Evolutionary conservation across 768 basidiomycete species (phyloP).

Genomic region (Agrocybe chaxingu): DNA sequence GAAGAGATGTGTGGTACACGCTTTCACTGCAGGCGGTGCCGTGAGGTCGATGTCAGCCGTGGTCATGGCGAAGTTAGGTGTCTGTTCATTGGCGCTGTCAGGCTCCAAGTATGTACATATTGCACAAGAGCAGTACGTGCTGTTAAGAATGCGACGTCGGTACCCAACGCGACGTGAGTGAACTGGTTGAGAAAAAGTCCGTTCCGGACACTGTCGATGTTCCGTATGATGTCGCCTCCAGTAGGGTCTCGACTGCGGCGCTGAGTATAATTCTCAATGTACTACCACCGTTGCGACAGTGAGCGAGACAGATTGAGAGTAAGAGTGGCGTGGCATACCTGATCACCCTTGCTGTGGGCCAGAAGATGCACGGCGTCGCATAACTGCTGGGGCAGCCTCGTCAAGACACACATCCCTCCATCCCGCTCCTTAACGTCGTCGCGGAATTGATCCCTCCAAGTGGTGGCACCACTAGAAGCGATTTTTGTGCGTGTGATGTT

Average conservation of each 20-base stretch:
- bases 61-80: constrained; percentile 14
- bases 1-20: constrained; percentile 15
- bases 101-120: background rate
- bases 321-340: constrained; percentile 10
- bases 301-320: constrained; percentile 6
- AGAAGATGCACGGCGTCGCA: constrained; percentile 18
- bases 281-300: constrained; percentile 6
- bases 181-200: constrained; percentile 13
- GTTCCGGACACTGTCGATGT: constrained; percentile 15
- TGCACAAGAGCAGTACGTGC: constrained; percentile 7
- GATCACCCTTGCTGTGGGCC: constrained; percentile 15
- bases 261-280: constrained; percentile 13
- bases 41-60: constrained; percentile 12
- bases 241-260: constrained; percentile 11
- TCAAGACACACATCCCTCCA: constrained; percentile 13
- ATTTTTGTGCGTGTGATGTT: too few relatives aligned
- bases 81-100: constrained; percentile 9
- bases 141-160: constrained; percentile 13
- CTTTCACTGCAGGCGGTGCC: constrained; percentile 6
- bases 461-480: too few relatives aligned
- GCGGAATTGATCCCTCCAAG: too few relatives aligned
- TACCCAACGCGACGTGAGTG: constrained; percentile 9
- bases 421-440: constrained; percentile 3
- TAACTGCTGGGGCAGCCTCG: background rate
- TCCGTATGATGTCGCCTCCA: constrained; percentile 7